Evolutionary conservation across 441 rosid species (phyloP).

Genomic region (Bruguiera hainesii): DNA sequence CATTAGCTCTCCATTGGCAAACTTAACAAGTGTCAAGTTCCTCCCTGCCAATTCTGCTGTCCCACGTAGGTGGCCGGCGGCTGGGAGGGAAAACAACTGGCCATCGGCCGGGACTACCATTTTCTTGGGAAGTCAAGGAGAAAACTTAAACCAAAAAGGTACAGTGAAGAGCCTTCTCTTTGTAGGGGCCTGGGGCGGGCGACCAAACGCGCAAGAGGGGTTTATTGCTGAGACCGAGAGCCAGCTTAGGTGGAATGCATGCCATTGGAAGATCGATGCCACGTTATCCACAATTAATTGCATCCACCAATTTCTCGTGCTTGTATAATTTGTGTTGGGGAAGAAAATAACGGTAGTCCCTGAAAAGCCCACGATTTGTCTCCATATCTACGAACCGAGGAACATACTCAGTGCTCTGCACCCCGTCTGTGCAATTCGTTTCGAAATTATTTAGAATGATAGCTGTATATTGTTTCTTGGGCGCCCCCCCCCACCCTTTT

Average conservation of each 20-base stretch:
- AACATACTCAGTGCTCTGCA: slow-evolving; percentile 18
- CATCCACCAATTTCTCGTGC: slow-evolving; percentile 48
- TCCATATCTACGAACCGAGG: slow-evolving; percentile 15
- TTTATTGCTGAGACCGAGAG: not conserved
- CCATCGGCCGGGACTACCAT: slow-evolving; percentile 60
- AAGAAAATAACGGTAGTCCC: not conserved
- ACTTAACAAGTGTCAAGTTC: slow-evolving; percentile 37
- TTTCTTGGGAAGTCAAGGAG: slow-evolving; percentile 21
- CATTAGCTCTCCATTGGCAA: slow-evolving; percentile 69
- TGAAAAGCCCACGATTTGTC: not conserved
- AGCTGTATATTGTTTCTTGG: no score
- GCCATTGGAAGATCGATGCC: slow-evolving; percentile 43
- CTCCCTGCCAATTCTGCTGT: slow-evolving; percentile 29
- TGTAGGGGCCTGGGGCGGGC: no score
- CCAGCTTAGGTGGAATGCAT: slow-evolving; percentile 31
- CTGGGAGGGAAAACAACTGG: slow-evolving; percentile 55
- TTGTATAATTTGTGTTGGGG: not conserved
- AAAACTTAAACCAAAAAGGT: slow-evolving; percentile 22
- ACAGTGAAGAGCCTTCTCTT: not conserved
- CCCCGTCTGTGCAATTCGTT: not conserved
- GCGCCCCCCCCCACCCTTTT: no score
- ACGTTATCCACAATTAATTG: slow-evolving; percentile 66
- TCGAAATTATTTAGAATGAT: not conserved
- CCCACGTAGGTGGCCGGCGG: slow-evolving; percentile 40
- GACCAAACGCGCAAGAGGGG: no score